A percentile compares a stretch with the other conserved stretches of the same genome.
Evolutionary conservation across 345 rosid species (phyloP).

Genomic region (Sonneratia alba): DNA sequence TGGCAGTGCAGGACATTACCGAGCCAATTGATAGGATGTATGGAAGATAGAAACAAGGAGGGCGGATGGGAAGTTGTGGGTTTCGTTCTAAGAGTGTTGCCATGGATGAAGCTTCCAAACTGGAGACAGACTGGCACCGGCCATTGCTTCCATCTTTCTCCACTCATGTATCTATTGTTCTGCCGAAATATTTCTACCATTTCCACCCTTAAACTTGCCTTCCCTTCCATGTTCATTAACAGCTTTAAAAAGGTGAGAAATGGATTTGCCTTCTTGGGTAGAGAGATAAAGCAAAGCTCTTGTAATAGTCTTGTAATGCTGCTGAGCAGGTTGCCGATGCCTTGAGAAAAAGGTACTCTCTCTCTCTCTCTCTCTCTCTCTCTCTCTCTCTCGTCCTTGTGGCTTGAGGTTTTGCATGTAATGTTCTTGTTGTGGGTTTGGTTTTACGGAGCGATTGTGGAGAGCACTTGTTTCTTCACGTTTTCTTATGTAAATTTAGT

Average conservation of each 20-base stretch:
- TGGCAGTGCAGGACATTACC: constrained; percentile 61
- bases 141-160: constrained; percentile 9
- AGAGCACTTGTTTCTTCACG: too few species aligned
- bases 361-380: neutral
- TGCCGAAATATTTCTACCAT: neutral
- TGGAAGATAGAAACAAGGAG: neutral
- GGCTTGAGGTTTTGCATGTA: neutral
- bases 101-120: constrained; percentile 49
- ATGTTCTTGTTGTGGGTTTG: too few species aligned
- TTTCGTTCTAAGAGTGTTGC: constrained; percentile 16
- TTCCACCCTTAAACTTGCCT: neutral
- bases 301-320: neutral
- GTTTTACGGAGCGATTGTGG: too few species aligned
- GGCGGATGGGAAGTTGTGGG: neutral
- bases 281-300: neutral
- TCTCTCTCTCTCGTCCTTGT: neutral
- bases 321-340: neutral
- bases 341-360: neutral
- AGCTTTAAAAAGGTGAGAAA: neutral
- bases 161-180: constrained; percentile 7
- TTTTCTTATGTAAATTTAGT: too few species aligned
- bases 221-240: neutral
- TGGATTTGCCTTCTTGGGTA: neutral
- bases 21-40: constrained; percentile 41
- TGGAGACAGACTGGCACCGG: constrained; percentile 38